Evolutionary conservation across 1,284 basidiomycete genomes (phyloP), one percentile per base, ranked within the genome.

Genomic region (Cutaneotrichosporon dermatis): DNA sequence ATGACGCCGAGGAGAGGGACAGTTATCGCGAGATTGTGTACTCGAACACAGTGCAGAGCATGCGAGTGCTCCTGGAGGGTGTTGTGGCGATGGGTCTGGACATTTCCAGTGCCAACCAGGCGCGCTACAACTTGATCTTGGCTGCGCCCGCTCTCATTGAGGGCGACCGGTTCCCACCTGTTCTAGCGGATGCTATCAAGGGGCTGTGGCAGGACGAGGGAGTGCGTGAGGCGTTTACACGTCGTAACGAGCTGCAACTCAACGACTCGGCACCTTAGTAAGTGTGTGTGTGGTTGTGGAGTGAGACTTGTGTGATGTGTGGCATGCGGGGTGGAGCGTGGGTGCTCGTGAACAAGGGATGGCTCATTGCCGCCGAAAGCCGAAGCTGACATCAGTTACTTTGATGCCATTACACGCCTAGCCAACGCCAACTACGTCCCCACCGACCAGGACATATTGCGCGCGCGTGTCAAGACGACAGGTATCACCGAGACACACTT

Each of bases 1-100:
- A 97, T 82, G 91, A 89, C 64, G 86, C 88, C 60, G 86, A 88
- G 68, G 95, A 99, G 80, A 83, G 94, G 53, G 91, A 95, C 66
- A 90, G 89, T 44, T 97, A 96, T 85, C 92, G 92, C 79, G 94
- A 97, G 80, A 97, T 97, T 73, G 94, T 98, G 73, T 97, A 86
- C 74, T 92, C 91, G 57, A 97, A 97, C 79, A 96, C 93, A 8
- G 86, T 97, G 62, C 94, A 97, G 79, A 94, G 91, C 35, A 94
- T 93, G 91, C 87, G 90, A 66, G 92, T 94, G 56, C 89, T 98
- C 72, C 86, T 98, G 49, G 92, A 97, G 73, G 94, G 94, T 4
- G 87, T 97, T 81, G 87, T 89, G 39, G 79, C 81, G 58, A 83
- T 88, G 76, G 85, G 86, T 58, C 85, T 90, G 63, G 79, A 82